Base-by-base conservation (phyloP, 345 rosid species). In the Syzygium oleosum region DNA sequence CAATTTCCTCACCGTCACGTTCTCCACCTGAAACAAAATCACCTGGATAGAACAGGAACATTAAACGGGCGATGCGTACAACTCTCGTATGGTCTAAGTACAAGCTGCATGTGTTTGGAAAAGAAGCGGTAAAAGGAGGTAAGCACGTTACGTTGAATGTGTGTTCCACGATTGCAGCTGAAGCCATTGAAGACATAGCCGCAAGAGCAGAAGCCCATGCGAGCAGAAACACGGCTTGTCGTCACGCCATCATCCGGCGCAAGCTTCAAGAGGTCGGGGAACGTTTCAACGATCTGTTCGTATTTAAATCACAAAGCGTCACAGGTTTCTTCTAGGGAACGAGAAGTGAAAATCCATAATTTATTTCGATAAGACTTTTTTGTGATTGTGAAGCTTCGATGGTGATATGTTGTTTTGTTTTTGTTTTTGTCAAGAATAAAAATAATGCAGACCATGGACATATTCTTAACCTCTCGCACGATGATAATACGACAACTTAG, bases 91-190 rank as follows among this genome's bases (percentile, higher is more conserved):
- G 52, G 1, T 4, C 15, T 58, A 43, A 43, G 43, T 85, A 46
- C 52, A 11, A 43, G 46, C 46, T 43, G 7, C 46, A 43, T 43
- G 46, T 2, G 6, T 51, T 19, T 25, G 52, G 27, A 19, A n/a
- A 79, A 79, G 52, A 29, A 6, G 73, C 38, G 11, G 5, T 10
- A 1, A 13, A 49, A 15, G 85, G 51, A 22, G 52, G 84, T 5
- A 17, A 84, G 65, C 2, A 79, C 63, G 65, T 93, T 97, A 95
- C 99, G 84, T 91, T 27, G 89, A 97, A 94, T 21, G 98, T 88
- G 88, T 95, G 95, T 84, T 97, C 98, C 22, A 97, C 95, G 78
- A 92, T 90, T 53, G 93, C 95, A 16, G 94, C 95, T 56, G 97
- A 94, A 88, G 97, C 95, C 85, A 90, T 19, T 6, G 96, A 85